A percentile compares a stretch with the other conserved stretches of the same genome.
Evolutionary conservation across 108 stramenopile species (phyloP).

Genomic region (Fistulifera solaris): DNA sequence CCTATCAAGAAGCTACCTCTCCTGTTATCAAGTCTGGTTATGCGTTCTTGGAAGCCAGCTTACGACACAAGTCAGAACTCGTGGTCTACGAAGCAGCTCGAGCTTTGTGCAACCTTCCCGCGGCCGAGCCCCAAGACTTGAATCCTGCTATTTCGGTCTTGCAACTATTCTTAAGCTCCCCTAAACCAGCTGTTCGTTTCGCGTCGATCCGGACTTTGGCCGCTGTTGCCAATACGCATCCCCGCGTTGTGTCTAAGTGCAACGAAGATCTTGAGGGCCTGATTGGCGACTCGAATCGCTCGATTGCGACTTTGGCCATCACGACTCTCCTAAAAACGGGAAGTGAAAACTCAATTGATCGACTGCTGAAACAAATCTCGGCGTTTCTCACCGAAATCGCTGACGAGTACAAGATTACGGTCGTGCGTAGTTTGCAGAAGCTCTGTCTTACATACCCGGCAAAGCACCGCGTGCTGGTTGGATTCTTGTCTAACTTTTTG

Average conservation of each 20-base stretch:
- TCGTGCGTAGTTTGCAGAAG: conserved; percentile 80
- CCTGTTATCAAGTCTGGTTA: conserved; percentile 84
- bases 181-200: conserved; percentile 91
- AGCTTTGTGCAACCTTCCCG: conserved; percentile 92
- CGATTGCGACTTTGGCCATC: conserved; percentile 97
- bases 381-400: conserved; percentile 97
- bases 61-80: conserved; percentile 93
- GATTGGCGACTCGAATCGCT: conserved; percentile 90
- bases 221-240: conserved; percentile 83
- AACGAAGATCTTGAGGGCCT: conserved; percentile 98
- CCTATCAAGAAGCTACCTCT: conserved; percentile 42
- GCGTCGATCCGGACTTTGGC: conserved; percentile 94
- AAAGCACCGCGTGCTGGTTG: conserved; percentile 87
- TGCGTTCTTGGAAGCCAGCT: conserved; percentile 85
- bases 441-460: conserved; percentile 86
- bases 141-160: conserved; percentile 93
- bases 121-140: conserved; percentile 89
- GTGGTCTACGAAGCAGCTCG: conserved; percentile 98
- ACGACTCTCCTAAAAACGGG: conserved; percentile 99
- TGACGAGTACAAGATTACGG: conserved; percentile 98
- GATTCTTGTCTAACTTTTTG: conserved; percentile 87
- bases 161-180: conserved; percentile 88
- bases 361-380: conserved; percentile 96
- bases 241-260: conserved; percentile 92
- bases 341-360: conserved; percentile 89